Conservation (phyloP, 2,329 filamentous ascomycete species). For the Dichotomopilus funicola region DNA sequence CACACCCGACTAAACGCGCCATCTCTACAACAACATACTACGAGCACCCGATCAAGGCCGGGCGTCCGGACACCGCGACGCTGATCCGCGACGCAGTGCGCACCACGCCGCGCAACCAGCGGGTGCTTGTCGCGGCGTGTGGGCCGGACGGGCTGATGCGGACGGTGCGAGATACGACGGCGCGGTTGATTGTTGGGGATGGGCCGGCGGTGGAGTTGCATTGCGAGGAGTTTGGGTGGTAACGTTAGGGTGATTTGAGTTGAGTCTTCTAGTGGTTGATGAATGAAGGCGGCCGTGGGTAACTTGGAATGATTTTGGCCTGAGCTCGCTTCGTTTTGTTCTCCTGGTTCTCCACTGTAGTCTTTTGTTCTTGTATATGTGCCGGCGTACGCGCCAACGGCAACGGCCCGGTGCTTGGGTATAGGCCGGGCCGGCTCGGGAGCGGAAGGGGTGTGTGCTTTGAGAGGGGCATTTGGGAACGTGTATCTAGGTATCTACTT, state of each 20-base stretch:
- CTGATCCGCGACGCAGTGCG: conserved; percentile 35
- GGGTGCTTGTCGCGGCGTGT: conserved; percentile 42
- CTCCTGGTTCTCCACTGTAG: no score
- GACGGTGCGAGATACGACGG: conserved; percentile 39
- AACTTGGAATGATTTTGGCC: no score
- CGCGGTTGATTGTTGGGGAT: conserved; percentile 36
- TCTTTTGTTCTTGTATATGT: no score
- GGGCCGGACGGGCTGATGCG: conserved; percentile 41
- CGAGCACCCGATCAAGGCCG: conserved; percentile 29
- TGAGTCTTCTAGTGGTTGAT: no score
- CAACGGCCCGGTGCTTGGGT: no score
- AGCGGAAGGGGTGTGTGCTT: no score
- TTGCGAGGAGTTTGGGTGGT: conserved; percentile 45
- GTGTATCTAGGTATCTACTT: no score
- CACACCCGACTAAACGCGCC: background rate
- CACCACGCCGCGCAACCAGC: conserved; percentile 29
- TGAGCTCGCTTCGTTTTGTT: no score
- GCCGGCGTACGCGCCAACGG: no score
- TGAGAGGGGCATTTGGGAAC: no score
- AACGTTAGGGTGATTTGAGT: background rate
- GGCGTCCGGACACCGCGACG: conserved; percentile 36
- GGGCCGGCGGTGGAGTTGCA: conserved; percentile 46
- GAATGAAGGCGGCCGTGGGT: no score
- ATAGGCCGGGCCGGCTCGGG: no score
- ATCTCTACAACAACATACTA: background rate